phyloP scores from a whole-genome alignment of 345 rosid species.

The Lenwebbia sp. region DNA sequence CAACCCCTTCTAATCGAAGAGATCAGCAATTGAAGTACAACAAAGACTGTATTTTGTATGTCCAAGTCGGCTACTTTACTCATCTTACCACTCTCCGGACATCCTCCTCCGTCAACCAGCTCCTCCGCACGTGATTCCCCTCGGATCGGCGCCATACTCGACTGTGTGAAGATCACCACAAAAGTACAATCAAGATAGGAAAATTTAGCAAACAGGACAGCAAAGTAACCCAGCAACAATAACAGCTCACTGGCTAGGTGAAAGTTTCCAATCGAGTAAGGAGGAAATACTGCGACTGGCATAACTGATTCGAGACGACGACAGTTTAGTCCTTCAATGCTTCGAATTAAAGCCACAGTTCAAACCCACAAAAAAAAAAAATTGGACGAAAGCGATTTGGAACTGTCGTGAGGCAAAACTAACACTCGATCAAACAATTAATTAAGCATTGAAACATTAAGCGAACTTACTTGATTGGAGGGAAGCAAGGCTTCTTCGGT shows the following conservation, averaged over 20 bases:
- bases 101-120: rapidly evolving
- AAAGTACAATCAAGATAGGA: not conserved
- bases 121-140: rapidly evolving
- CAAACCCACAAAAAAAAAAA: too few species aligned
- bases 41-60: not conserved
- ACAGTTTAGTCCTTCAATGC: too few species aligned
- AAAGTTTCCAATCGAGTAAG: not conserved
- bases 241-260: not conserved
- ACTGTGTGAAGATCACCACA: not conserved
- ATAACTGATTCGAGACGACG: not conserved
- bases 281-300: not conserved
- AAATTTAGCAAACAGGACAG: not conserved
- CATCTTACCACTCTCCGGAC: not conserved
- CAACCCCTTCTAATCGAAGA: not conserved
- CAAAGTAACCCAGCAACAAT: not conserved
- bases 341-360: too few species aligned
- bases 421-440: too few species aligned
- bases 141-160: rapidly evolving
- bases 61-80: not conserved
- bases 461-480: too few species aligned
- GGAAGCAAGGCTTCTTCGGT: too few species aligned
- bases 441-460: too few species aligned
- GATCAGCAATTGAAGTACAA: not conserved
- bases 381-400: too few species aligned
- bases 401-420: too few species aligned